Conservation (phyloP, 371 early-diverging fungal genomes). For the Rhizopus microsporus region DNA sequence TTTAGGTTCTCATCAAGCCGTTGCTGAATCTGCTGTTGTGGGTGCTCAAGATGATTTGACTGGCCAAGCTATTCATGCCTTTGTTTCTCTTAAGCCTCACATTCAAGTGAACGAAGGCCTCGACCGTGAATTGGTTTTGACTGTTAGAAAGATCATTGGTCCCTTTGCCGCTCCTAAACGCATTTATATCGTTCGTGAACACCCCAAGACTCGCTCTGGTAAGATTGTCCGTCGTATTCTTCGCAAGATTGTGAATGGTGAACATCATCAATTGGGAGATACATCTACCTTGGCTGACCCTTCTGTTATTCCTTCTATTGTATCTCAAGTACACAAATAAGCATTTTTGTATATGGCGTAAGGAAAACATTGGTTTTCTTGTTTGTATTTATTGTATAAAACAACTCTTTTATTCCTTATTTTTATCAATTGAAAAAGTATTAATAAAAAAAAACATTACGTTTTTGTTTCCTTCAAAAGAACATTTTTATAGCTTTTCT, state of each 20-base stretch:
- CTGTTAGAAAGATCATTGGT: constrained; percentile 86
- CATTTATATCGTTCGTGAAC: constrained; percentile 79
- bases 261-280: constrained; percentile 87
- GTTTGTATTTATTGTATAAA: neutral
- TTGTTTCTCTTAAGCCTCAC: constrained; percentile 68
- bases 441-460: neutral
- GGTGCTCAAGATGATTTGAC: constrained; percentile 93
- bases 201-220: constrained; percentile 96
- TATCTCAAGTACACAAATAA: neutral
- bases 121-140: constrained; percentile 64
- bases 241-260: constrained; percentile 88
- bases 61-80: constrained; percentile 79
- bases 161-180: constrained; percentile 94
- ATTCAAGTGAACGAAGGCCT: constrained; percentile 38
- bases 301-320: constrained; percentile 5
- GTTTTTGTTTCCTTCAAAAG: neutral
- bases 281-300: constrained; percentile 88
- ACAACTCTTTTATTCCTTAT: neutral
- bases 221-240: constrained; percentile 94
- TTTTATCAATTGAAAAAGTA: neutral
- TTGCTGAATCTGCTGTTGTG: constrained; percentile 94
- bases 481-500: too few relatives aligned
- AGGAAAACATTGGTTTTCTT: too few relatives aligned
- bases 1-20: constrained; percentile 66
- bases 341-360: neutral